Percentiles rank a stretch among this genome's conserved stretches.
phyloP scores from a whole-genome alignment of 345 rosid species.

The Laguncularia racemosa region DNA sequence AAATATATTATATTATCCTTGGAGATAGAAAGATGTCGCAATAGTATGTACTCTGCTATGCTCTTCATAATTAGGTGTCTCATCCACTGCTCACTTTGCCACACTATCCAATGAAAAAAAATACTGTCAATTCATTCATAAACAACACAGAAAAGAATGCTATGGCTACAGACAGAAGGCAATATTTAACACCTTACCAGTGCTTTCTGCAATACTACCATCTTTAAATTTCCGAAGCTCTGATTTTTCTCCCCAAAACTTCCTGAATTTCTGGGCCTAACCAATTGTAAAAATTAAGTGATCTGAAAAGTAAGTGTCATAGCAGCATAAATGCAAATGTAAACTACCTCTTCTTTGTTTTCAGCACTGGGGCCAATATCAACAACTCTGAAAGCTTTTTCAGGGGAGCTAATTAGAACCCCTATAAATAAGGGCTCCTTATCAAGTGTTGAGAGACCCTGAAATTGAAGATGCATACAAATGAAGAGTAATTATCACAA shows the following conservation, averaged over 20 bases:
- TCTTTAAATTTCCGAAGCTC: constrained; percentile 91
- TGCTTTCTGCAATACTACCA: constrained; percentile 93
- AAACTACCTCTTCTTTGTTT: constrained; percentile 72
- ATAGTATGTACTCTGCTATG: constrained; percentile 54
- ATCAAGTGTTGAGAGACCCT: constrained; percentile 69
- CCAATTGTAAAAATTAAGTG: constrained; percentile 1
- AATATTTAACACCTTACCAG: constrained; percentile 40
- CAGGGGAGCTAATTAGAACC: constrained; percentile 62
- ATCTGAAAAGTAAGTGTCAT: not conserved
- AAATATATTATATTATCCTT: constrained; percentile 44
- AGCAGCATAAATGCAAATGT: constrained; percentile 1
- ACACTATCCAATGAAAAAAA: constrained; percentile 36
- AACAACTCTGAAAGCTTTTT: constrained; percentile 62
- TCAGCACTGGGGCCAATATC: constrained; percentile 94
- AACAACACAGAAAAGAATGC: constrained; percentile 2
- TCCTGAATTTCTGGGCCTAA: constrained; percentile 64
- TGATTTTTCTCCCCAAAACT: constrained; percentile 89
- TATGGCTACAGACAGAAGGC: constrained; percentile 2
- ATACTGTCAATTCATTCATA: constrained; percentile 15
- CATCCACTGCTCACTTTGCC: constrained; percentile 68
- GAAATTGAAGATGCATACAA: constrained; percentile 12
- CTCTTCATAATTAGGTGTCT: constrained; percentile 75
- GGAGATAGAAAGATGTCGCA: constrained; percentile 56
- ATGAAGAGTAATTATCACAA: not conserved
- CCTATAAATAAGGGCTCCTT: constrained; percentile 66